phyloP scores from a whole-genome alignment of 345 rosid genomes.

The Citrus reticulata region DNA sequence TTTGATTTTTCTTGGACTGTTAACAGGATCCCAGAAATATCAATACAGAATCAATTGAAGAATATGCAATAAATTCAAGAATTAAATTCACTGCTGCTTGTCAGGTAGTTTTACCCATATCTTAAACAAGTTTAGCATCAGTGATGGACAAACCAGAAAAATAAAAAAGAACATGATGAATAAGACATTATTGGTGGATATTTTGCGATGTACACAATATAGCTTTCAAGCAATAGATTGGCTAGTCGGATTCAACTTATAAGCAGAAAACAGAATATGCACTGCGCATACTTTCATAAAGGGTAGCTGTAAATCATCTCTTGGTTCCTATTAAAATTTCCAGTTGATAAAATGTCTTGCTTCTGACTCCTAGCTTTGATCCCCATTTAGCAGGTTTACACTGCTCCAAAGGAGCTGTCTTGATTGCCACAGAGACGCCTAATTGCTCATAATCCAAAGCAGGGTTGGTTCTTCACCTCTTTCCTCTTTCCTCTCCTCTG shows the following conservation, averaged over 20 bases:
- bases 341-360: slow-evolving; percentile 7
- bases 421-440: slow-evolving; percentile 17
- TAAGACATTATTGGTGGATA: not conserved
- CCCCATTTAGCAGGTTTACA: slow-evolving; percentile 29
- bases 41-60: not conserved
- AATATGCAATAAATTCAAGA: not conserved
- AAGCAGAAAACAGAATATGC: not conserved
- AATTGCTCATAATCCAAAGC: slow-evolving; percentile 17
- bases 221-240: not conserved
- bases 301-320: slow-evolving; percentile 11
- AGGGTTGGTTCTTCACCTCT: slow-evolving; percentile 25
- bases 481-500: not conserved
- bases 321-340: slow-evolving; percentile 11
- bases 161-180: not conserved
- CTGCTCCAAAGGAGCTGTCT: slow-evolving; percentile 16
- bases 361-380: slow-evolving; percentile 21
- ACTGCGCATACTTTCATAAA: not conserved
- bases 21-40: slow-evolving; percentile 9
- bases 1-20: not conserved
- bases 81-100: not conserved
- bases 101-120: slow-evolving; percentile 11
- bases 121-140: not conserved
- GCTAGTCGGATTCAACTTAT: slow-evolving; percentile 6
- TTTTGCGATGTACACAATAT: not conserved
- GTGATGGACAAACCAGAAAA: not conserved